phyloP scores from a whole-genome alignment of 1,284 basidiomycete species.

The Ceratobasidium sp. region DNA sequence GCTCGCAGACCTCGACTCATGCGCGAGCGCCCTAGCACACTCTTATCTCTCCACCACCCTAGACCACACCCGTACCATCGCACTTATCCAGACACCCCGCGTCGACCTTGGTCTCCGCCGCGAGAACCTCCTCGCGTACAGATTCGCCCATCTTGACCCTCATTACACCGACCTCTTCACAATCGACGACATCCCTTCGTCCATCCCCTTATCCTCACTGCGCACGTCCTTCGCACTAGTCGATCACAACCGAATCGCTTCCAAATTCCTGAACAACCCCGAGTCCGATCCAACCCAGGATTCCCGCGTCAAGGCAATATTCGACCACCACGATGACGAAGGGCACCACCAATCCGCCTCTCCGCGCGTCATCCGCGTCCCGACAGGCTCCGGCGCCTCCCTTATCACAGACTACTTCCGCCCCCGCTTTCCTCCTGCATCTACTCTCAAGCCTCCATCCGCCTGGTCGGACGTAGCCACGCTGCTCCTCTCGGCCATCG shows the following conservation, averaged over 20 bases:
- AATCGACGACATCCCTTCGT: constrained; percentile 66
- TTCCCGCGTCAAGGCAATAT: constrained; percentile 67
- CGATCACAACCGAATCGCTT: constrained; percentile 87
- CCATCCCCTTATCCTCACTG: constrained; percentile 62
- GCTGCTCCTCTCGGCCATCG: constrained; percentile 82
- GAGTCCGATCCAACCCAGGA: constrained; percentile 52
- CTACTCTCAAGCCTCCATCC: constrained; percentile 66
- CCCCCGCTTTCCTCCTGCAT: constrained; percentile 54
- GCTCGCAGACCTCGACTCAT: constrained; percentile 83
- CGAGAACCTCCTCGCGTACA: constrained; percentile 86
- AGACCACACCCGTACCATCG: constrained; percentile 68
- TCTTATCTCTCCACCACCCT: constrained; percentile 76
- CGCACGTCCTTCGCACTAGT: constrained; percentile 83
- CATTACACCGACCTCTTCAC: constrained; percentile 69
- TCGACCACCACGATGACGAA: constrained; percentile 98
- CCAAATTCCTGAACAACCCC: constrained; percentile 60
- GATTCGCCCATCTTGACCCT: constrained; percentile 66
- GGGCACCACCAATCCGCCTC: constrained; percentile 71
- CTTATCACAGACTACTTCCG: constrained; percentile 73
- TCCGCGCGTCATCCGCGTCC: constrained; percentile 73
- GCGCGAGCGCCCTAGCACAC: constrained; percentile 86
- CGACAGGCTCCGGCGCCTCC: constrained; percentile 85
- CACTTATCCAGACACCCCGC: constrained; percentile 80
- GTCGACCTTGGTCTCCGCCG: constrained; percentile 82
- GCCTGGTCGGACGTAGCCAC: constrained; percentile 61